Conservation (phyloP, 495 filamentous ascomycete genomes). For the Parathielavia appendiculata region DNA sequence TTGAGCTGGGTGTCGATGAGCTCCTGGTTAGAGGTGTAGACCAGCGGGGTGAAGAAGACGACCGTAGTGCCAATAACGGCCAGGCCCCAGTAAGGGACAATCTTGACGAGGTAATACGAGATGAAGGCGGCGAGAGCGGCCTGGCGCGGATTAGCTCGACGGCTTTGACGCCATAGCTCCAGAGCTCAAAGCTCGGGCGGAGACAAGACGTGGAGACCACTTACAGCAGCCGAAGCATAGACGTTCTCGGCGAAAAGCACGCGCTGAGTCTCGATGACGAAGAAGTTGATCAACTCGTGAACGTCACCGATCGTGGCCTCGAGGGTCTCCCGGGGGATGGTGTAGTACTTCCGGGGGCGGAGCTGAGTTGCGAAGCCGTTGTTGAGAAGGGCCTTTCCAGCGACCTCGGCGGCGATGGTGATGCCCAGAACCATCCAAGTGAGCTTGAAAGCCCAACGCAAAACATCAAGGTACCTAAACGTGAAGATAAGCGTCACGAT, state of each 20-base stretch:
- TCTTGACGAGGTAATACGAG: slow-evolving; percentile 90
- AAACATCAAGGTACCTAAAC: slow-evolving; percentile 80
- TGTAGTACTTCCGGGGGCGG: slow-evolving; percentile 89
- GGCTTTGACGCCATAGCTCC: slow-evolving; percentile 12
- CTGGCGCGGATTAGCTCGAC: slow-evolving; percentile 21
- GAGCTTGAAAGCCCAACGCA: slow-evolving; percentile 84
- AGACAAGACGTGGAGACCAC: slow-evolving; percentile 31
- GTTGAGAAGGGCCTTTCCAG: slow-evolving; percentile 68
- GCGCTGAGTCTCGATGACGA: slow-evolving; percentile 93
- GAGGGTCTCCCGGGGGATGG: slow-evolving; percentile 75
- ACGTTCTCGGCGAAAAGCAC: slow-evolving; percentile 94
- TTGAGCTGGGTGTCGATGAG: slow-evolving; percentile 81
- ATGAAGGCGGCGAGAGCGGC: slow-evolving; percentile 60
- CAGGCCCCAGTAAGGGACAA: slow-evolving; percentile 90
- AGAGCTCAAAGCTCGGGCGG: slow-evolving; percentile 6
- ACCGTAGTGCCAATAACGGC: slow-evolving; percentile 68
- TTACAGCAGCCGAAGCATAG: slow-evolving; percentile 70
- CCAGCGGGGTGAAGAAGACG: slow-evolving; percentile 77
- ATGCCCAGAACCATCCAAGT: slow-evolving; percentile 60
- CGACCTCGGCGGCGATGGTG: slow-evolving; percentile 70
- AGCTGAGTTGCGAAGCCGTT: slow-evolving; percentile 79
- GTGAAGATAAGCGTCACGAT: slow-evolving; percentile 78
- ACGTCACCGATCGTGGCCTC: slow-evolving; percentile 76
- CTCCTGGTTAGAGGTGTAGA: slow-evolving; percentile 92
- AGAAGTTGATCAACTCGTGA: slow-evolving; percentile 93